phyloP scores from a whole-genome alignment of 1,284 basidiomycete genomes.

The Wolfiporia cocos region DNA sequence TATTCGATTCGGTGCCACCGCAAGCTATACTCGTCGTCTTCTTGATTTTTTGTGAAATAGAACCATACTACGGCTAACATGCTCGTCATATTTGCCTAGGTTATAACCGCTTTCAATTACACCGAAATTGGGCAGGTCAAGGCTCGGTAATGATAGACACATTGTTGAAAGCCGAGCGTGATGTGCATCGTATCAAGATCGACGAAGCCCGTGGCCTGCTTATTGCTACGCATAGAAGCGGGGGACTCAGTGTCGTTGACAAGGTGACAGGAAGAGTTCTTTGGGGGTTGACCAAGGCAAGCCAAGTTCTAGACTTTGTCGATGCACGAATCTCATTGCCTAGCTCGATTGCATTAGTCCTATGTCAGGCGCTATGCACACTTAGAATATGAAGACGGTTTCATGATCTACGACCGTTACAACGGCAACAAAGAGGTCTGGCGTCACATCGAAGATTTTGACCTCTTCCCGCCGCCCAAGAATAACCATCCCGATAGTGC shows the following conservation, averaged over 20 bases:
- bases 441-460: slow-evolving; percentile 36
- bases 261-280: slow-evolving; percentile 40
- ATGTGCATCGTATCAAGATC: slow-evolving; percentile 68
- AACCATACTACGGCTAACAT: slow-evolving; percentile 2
- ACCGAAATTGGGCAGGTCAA: slow-evolving; percentile 50
- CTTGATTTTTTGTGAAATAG: background rate
- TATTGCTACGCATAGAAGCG: slow-evolving; percentile 46
- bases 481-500: slow-evolving; percentile 32
- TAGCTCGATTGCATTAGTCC: too few species aligned
- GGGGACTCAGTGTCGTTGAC: slow-evolving; percentile 52
- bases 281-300: slow-evolving; percentile 49
- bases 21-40: background rate
- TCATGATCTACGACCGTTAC: slow-evolving; percentile 59
- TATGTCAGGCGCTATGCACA: slow-evolving; percentile 58
- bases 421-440: slow-evolving; percentile 62
- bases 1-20: background rate
- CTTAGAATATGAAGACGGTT: slow-evolving; percentile 69
- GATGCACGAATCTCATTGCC: too few species aligned
- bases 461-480: too few species aligned
- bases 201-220: slow-evolving; percentile 54
- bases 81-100: slow-evolving; percentile 29
- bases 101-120: slow-evolving; percentile 35
- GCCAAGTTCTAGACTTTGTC: slow-evolving; percentile 10
- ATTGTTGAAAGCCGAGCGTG: slow-evolving; percentile 27
- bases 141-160: slow-evolving; percentile 32